Percentiles rank a stretch among this genome's conserved stretches.
phyloP scores from a whole-genome alignment of 345 rosid species.

The Rhizophora apiculata region DNA sequence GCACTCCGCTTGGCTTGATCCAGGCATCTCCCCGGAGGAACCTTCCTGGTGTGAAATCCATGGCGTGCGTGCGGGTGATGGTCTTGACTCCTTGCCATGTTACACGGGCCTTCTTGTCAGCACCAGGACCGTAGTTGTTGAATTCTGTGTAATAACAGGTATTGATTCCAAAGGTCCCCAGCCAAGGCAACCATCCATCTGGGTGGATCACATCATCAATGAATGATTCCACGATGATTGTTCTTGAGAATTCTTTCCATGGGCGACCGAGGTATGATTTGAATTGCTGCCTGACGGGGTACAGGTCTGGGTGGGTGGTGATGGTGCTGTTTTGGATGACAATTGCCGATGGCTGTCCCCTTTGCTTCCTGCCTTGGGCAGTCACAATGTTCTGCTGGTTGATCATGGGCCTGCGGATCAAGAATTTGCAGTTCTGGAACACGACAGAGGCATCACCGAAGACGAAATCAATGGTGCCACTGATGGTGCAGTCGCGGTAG shows the following conservation, averaged over 20 bases:
- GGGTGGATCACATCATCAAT: constrained; percentile 56
- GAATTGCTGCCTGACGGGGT: constrained; percentile 27
- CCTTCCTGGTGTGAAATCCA: constrained; percentile 34
- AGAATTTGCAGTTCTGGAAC: constrained; percentile 66
- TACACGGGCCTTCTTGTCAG: constrained; percentile 37
- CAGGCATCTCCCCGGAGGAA: constrained; percentile 47
- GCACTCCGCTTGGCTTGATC: constrained; percentile 50
- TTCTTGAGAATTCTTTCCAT: constrained; percentile 52
- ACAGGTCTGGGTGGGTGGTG: constrained; percentile 37
- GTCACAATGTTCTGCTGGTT: constrained; percentile 56
- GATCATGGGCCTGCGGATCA: constrained; percentile 47
- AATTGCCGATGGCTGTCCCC: constrained; percentile 41
- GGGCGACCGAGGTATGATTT: constrained; percentile 72
- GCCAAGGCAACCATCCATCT: constrained; percentile 68
- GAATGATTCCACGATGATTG: constrained; percentile 61
- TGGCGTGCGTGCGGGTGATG: constrained; percentile 29
- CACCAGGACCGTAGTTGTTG: constrained; percentile 66
- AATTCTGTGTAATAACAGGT: constrained; percentile 62
- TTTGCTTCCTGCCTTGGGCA: constrained; percentile 54
- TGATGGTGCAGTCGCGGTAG: constrained; percentile 74
- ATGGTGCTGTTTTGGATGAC: constrained; percentile 74
- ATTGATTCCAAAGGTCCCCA: constrained; percentile 37
- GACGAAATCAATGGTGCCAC: constrained; percentile 79
- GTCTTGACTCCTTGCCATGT: constrained; percentile 62
- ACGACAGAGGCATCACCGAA: constrained; percentile 63